These are phyloP conservation scores for Nicotiana otophora DNA, from an alignment of 257 asterid species.

Conservation along the genomic window DNA sequence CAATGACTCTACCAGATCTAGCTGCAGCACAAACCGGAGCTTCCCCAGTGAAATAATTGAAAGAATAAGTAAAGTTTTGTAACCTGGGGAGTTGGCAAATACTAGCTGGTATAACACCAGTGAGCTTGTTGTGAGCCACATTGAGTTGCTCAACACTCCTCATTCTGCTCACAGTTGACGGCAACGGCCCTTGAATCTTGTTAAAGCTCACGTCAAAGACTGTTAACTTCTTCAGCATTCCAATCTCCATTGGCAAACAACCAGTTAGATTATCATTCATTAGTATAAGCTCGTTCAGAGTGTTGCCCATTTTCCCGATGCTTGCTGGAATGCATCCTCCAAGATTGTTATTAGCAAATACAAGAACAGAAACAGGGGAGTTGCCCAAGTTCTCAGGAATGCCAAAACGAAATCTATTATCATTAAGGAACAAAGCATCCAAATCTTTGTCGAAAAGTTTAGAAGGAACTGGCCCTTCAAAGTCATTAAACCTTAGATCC, in stretches of 20 bases:
- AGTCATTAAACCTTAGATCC: constrained; percentile 67
- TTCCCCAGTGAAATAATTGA: constrained; percentile 50
- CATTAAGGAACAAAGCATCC: constrained; percentile 63
- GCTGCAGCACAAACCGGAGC: constrained; percentile 39
- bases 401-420: constrained; percentile 54
- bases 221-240: constrained; percentile 40
- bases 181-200: constrained; percentile 48
- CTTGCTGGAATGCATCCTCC: constrained; percentile 66
- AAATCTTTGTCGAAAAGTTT: constrained; percentile 42
- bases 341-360: constrained; percentile 57
- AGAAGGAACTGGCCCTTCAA: constrained; percentile 56
- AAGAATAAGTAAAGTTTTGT: constrained; percentile 56
- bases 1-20: constrained; percentile 24
- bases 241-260: constrained; percentile 57
- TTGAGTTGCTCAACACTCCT: constrained; percentile 51
- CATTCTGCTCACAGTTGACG: constrained; percentile 35
- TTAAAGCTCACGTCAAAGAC: constrained; percentile 72
- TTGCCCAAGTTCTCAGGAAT: constrained; percentile 60
- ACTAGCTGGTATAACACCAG: constrained; percentile 50
- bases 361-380: constrained; percentile 66
- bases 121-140: constrained; percentile 55
- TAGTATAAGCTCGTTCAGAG: constrained; percentile 49
- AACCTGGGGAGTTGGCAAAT: constrained; percentile 52
- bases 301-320: constrained; percentile 54
- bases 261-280: constrained; percentile 66